These are phyloP conservation scores for Diutina scorzettiae DNA, from an alignment of 1,139 yeast species.

Conservation along the genomic window DNA sequence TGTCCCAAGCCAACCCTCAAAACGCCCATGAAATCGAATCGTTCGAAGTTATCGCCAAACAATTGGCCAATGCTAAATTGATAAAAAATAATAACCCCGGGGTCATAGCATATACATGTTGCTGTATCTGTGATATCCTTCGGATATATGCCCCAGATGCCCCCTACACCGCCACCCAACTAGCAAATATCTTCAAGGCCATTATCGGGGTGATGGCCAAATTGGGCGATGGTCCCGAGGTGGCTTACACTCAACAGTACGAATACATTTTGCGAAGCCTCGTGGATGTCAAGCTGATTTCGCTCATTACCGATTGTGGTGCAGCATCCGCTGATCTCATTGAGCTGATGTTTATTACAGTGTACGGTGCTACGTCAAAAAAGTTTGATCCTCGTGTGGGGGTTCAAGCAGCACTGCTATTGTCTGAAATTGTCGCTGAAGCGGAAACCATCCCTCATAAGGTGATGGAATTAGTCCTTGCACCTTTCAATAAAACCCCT, in stretches of 20 bases:
- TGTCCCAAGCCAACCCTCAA: neutral
- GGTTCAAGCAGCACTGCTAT: conserved; percentile 52
- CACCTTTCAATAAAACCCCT: conserved; percentile 18
- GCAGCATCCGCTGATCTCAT: conserved; percentile 41
- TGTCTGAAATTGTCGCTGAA: conserved; percentile 71
- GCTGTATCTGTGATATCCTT: conserved; percentile 66
- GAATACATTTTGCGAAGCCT: conserved; percentile 55
- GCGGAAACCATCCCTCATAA: conserved; percentile 53
- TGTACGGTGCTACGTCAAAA: conserved; percentile 39
- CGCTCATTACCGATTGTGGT: conserved; percentile 66
- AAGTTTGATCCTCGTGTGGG: conserved; percentile 35
- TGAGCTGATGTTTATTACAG: conserved; percentile 43
- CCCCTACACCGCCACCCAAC: conserved; percentile 58
- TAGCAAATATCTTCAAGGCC: conserved; percentile 50
- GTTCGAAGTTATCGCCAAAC: conserved; percentile 31
- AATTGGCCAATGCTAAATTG: conserved; percentile 47
- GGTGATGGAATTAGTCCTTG: conserved; percentile 51
- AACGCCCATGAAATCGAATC: conserved; percentile 12
- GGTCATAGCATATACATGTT: conserved; percentile 65
- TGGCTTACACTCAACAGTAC: conserved; percentile 55
- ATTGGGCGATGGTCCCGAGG: conserved; percentile 43
- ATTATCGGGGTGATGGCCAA: conserved; percentile 37
- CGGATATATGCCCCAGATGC: conserved; percentile 86
- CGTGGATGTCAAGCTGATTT: conserved; percentile 71
- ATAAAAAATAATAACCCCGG: conserved; percentile 48